Base-by-base conservation (phyloP, 2,329 filamentous ascomycete genomes). In the Bipolaris sorokiniana region DNA sequence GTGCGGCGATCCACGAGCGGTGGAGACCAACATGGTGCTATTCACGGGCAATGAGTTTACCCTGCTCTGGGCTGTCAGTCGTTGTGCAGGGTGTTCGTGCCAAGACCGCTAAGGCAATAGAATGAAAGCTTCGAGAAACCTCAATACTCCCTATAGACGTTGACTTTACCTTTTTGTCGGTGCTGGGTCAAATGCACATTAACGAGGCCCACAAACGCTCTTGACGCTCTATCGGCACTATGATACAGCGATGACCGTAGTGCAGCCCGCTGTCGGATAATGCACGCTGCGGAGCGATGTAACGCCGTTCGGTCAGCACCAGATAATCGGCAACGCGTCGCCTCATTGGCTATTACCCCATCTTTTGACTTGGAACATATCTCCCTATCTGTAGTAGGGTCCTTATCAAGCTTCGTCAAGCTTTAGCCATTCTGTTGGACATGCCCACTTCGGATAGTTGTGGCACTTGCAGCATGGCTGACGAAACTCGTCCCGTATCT, bases 321-420 rank as follows among this genome's bases (percentile, higher is more conserved):
- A 42, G 59, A 54, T 49, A 57, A 45, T 41, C 44, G 36, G 45
- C 20, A 47, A 5, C 10, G 6, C 7, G 3, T n/a, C 28, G 2
- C 20, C 31, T 46, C 44, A 61, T 63, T 63, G 54, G 58, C 48
- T 40, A 13, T n/a, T 59, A 55, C 56, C 56, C 58, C 55, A 61
- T 61, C 42, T 58, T 61, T 58, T 45, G 11, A 33, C 40, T 26
- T 38, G 23, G 16, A 51, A 34, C 15, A 34, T 37, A 26, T 46
- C 49, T 18, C 52, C 53, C 55, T 63, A 59, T 62, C 62, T 60
- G 18, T 52, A 49, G 50, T 49, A 51, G 31, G 37, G 37, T 42
- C 20, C 41, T 20, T 49, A 50, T 42, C 48, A 65, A 64, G 63
- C 63, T 58, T 59, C 47, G 42, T 46, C 44, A 63, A 65, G 63